Base-by-base conservation (phyloP, 2,329 filamentous ascomycete species). In the Xylariales sp. region DNA sequence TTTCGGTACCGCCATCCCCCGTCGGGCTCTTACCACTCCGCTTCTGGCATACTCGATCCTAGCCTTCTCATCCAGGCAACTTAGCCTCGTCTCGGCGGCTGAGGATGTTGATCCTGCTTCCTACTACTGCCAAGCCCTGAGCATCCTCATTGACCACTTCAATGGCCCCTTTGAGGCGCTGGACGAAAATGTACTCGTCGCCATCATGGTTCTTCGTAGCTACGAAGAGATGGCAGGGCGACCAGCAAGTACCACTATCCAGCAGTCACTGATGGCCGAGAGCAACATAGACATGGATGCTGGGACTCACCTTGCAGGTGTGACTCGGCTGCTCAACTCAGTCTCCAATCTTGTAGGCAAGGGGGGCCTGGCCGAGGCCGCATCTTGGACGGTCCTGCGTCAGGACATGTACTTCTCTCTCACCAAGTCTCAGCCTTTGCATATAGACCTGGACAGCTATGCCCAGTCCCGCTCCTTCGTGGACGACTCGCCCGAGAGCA, bases 401-500 rank as follows among this genome's bases (percentile, higher is more conserved):
- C 70, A 73, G 48, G 69, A 73, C 46, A 60, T 72, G 6, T 68
- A 70, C 41, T 63, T 69, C 16, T 66, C 66, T 1, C 57, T 69
- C 32, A 56, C 61, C 8, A 61, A 61, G 42, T 65, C 65, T 24
- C 57, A 41, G 40, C 63, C 33, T 40, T 10, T 68, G 32, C 53
- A 58, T 12, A 59, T 63, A 17, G 54, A 59, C 10, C 43, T 68
- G 29, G 57, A 54, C 4, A 56, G 55, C n/a, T 67, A 60, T 37
- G 45, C 36, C 5, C 40, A 43, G 7, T 57, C 54, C 0, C 39
- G 39, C 11, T 44, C 52, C 1, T 57, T 56, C 29, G 17, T 43
- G 5, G 51, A 51, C 2, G 39, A 44, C 1, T 44, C 45, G 5
- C 47, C 55, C 5, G 51, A 57, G 19, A 50, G 51, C 3, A 21